A percentile compares a stretch with the other conserved stretches of the same genome.
These are phyloP conservation scores for Ananas comosus DNA, from an alignment of 176 grass and related monocot genomes.

Conservation along the genomic window DNA sequence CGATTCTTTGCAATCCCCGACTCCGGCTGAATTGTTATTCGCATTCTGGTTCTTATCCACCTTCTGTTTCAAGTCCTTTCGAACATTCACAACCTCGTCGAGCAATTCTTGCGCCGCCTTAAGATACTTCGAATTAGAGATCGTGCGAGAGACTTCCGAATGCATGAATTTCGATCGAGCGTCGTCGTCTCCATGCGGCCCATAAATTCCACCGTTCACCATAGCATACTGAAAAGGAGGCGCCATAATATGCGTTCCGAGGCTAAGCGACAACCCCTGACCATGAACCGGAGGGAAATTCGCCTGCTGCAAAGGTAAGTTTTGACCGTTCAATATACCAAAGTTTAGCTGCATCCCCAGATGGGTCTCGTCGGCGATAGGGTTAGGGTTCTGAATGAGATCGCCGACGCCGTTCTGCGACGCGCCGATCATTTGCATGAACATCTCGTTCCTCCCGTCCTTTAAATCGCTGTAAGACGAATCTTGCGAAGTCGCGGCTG, in stretches of 20 bases:
- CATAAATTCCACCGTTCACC: slow-evolving; percentile 33
- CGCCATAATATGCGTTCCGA: slow-evolving; percentile 59
- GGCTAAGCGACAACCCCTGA: slow-evolving; percentile 81
- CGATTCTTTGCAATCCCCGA: slow-evolving; percentile 39
- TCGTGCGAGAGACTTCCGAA: slow-evolving; percentile 36
- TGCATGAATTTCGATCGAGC: slow-evolving; percentile 31
- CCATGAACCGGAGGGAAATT: slow-evolving; percentile 36
- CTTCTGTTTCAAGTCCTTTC: slow-evolving; percentile 63
- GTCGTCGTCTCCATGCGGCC: slow-evolving; percentile 44
- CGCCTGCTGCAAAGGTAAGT: slow-evolving; percentile 26
- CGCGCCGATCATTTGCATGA: slow-evolving; percentile 59
- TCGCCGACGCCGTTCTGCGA: slow-evolving; percentile 28
- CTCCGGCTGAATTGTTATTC: slow-evolving; percentile 20
- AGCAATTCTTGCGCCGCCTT: slow-evolving; percentile 91
- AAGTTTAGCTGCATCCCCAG: slow-evolving; percentile 41
- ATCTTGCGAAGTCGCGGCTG: slow-evolving; percentile 39
- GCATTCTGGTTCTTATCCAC: slow-evolving; percentile 39
- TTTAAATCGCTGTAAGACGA: slow-evolving; percentile 50
- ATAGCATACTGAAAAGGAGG: slow-evolving; percentile 59
- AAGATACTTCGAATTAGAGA: slow-evolving; percentile 76
- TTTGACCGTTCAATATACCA: slow-evolving; percentile 54
- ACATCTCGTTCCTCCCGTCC: slow-evolving; percentile 63
- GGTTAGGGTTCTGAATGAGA: slow-evolving; percentile 22
- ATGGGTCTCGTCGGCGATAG: slow-evolving; percentile 32
- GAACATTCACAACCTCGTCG: slow-evolving; percentile 81